Percentiles rank a stretch among this genome's conserved stretches.
Evolutionary conservation across 306 rosid genomes (phyloP).

Genomic region (Vachellia collinsii): DNA sequence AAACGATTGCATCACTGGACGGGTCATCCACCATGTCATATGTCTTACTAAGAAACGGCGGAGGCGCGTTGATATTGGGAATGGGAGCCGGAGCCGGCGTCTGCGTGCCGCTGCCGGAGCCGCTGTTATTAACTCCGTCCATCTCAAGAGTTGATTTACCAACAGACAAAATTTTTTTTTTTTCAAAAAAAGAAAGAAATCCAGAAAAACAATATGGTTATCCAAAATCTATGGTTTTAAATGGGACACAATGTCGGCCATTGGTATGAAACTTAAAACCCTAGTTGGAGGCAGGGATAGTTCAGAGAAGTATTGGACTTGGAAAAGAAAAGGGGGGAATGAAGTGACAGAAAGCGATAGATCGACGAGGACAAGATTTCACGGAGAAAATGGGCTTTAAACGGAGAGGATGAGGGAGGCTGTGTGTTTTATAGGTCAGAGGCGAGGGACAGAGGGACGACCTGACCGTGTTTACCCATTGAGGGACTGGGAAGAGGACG

Average conservation of each 20-base stretch:
- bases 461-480: background rate
- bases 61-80: slow-evolving; percentile 53
- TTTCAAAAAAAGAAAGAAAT: background rate
- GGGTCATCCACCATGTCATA: slow-evolving; percentile 82
- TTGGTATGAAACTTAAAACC: slow-evolving; percentile 34
- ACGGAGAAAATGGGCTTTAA: background rate
- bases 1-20: slow-evolving; percentile 59
- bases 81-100: slow-evolving; percentile 50
- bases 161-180: background rate
- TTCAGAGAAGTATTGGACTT: background rate
- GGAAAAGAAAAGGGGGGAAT: background rate
- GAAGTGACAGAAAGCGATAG: background rate
- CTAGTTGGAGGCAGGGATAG: slow-evolving; percentile 6
- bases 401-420: background rate
- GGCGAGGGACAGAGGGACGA: background rate
- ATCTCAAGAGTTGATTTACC: slow-evolving; percentile 20
- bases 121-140: slow-evolving; percentile 36
- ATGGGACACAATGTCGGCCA: slow-evolving; percentile 24
- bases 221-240: slow-evolving; percentile 24
- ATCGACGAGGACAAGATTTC: background rate
- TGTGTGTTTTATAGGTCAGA: background rate
- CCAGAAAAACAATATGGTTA: background rate
- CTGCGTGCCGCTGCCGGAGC: slow-evolving; percentile 12
- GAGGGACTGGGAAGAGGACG: background rate
- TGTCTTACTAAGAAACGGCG: slow-evolving; percentile 77